Evolutionary conservation across 768 basidiomycete genomes (phyloP).

Genomic region (Lyophyllum shimeji): DNA sequence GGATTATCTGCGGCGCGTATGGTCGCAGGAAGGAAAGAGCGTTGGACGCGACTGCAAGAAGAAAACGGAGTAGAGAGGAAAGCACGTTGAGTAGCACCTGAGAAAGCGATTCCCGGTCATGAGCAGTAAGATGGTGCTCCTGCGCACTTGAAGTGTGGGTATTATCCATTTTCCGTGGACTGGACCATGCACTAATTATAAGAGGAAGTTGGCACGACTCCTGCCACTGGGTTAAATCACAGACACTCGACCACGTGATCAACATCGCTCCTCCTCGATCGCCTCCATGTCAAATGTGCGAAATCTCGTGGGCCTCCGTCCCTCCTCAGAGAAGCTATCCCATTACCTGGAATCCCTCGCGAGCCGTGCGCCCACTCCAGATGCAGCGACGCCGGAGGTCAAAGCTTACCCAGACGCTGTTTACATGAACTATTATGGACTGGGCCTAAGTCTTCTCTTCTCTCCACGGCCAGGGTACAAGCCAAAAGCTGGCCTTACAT

Average conservation of each 20-base stretch:
- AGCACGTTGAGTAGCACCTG: conserved; percentile 11
- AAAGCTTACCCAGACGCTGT: conserved; percentile 81
- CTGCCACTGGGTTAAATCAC: too few species aligned
- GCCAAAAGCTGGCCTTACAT: conserved; percentile 43
- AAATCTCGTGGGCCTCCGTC: conserved; percentile 51
- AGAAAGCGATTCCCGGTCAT: conserved; percentile 6
- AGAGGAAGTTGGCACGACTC: too few species aligned
- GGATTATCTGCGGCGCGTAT: conserved; percentile 63
- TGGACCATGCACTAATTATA: conserved; percentile 2
- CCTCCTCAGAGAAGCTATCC: conserved; percentile 43
- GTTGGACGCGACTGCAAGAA: conserved; percentile 17
- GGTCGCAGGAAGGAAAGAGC: conserved; percentile 42
- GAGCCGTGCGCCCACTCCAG: conserved; percentile 18
- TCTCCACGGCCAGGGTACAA: conserved; percentile 64
- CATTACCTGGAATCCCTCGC: conserved; percentile 42
- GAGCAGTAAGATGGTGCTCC: neutral
- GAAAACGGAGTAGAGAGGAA: conserved; percentile 9
- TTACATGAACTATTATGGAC: conserved; percentile 79
- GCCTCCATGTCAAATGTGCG: conserved; percentile 10
- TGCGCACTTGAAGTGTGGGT: conserved; percentile 16
- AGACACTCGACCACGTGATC: neutral
- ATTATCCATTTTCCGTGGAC: conserved; percentile 15
- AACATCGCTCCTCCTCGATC: neutral
- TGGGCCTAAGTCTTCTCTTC: conserved; percentile 85
- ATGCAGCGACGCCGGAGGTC: conserved; percentile 51